Evolutionary conservation across 805 yeast species (phyloP), one percentile per base, ranked within the genome.

Genomic region (Saccharomycopsis oosterbeekiorum): DNA sequence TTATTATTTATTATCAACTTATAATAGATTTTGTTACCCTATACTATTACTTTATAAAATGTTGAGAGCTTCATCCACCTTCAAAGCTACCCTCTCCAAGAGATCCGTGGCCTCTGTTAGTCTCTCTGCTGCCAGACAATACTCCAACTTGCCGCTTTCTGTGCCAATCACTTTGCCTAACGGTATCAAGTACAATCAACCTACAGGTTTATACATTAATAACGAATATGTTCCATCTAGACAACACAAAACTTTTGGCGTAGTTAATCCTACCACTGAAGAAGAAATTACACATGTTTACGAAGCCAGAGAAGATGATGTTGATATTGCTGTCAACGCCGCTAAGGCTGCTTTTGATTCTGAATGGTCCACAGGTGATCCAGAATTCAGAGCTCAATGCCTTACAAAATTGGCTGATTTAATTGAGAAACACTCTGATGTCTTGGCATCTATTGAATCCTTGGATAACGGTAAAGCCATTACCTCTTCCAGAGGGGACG

Each of bases 171-270:
- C 78, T 9, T 75, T 84, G 63, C 91, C 92, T 64, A 85, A 84
- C 65, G 92, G 92, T 34, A 66, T 75, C 39, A 75, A 78, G 41
- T 87, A 86, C 70, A 78, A 82, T 58, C 96, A 88, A 76, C 97
- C 97, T 68, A 85, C 88, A 11, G 97, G 97, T 65, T 75, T 88
- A 67, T 92, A 89, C 79, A 89, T 92, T 73, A 86, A 89, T 78
- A 89, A 89, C 74, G 89, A 89, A 73, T 89, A 87, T 69, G 85
- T 86, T 60, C 68, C 76, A 57, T 79, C 88, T 8, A 73, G 75
- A 40, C 80, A 81, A 60, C 81, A 80, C 60, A 76, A 81, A 68
- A 82, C 84, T n/a, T 75, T 87, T 62, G 70, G 75, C 4, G 81
- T 79, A 15, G 80, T 80, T 59, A 75, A 78, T 62, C 88, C 88